These are phyloP conservation scores for Medicago lupulina DNA, from an alignment of 306 rosid species.

Conservation along the genomic window DNA sequence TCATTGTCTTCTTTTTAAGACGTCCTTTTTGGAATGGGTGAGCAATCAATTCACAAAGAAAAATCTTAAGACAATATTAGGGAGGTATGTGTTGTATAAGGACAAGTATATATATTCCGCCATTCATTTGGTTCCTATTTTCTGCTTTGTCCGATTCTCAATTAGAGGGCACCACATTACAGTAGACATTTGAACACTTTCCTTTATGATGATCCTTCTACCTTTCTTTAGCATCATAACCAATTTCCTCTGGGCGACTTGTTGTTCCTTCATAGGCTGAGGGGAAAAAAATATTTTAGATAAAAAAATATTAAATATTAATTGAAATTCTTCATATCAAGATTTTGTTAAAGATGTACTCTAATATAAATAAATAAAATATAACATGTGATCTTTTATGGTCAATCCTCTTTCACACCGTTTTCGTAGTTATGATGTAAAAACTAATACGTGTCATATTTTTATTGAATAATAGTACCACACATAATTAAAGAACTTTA, in stretches of 20 bases:
- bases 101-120: constrained; percentile 37
- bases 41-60: constrained; percentile 56
- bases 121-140: constrained; percentile 20
- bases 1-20: background rate
- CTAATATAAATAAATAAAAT: background rate
- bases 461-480: background rate
- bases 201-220: constrained; percentile 26
- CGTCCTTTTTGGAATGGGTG: constrained; percentile 44
- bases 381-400: constrained; percentile 18
- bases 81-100: constrained; percentile 30
- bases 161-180: constrained; percentile 46
- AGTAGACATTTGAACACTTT: constrained; percentile 38
- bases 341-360: background rate
- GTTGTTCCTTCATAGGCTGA: constrained; percentile 45
- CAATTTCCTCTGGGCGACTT: constrained; percentile 36
- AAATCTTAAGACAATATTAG: constrained; percentile 42
- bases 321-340: background rate
- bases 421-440: background rate
- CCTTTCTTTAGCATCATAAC: constrained; percentile 34
- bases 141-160: constrained; percentile 27
- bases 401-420: constrained; percentile 18
- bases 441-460: background rate
- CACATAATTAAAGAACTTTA: constrained; percentile 18
- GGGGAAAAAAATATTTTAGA: constrained; percentile 36
- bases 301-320: background rate